A percentile compares a stretch with the other conserved stretches of the same genome.
These are phyloP conservation scores for Royoungia palumana DNA, from an alignment of 768 basidiomycete genomes.

Conservation along the genomic window DNA sequence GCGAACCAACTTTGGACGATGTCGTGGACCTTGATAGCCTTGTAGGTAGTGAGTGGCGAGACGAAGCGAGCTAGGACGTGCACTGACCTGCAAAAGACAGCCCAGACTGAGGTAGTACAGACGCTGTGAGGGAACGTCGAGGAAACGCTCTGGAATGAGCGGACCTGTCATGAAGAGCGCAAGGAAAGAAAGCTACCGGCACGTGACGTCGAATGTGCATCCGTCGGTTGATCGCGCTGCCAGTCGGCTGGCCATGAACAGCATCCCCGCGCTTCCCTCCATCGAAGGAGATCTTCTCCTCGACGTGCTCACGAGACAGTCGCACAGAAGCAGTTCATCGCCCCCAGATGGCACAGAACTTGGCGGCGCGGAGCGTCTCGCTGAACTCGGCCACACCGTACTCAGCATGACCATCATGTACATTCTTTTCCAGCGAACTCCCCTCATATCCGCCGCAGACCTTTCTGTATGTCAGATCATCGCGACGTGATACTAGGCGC, in stretches of 20 bases:
- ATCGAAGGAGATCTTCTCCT: constrained; percentile 58
- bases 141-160: constrained; percentile 67
- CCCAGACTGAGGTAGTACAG: constrained; percentile 76
- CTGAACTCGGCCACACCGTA: constrained; percentile 51
- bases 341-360: constrained; percentile 44
- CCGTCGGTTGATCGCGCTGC: constrained; percentile 4
- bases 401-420: constrained; percentile 51
- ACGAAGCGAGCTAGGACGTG: accelerated
- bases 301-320: constrained; percentile 54
- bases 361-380: constrained; percentile 59
- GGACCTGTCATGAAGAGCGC: constrained; percentile 33
- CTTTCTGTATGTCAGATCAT: constrained; percentile 39
- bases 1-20: constrained; percentile 54
- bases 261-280: constrained; percentile 47
- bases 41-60: constrained; percentile 2
- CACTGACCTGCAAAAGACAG: constrained; percentile 67
- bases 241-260: constrained; percentile 27
- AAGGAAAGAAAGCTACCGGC: constrained; percentile 1
- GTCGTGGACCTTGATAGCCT: constrained; percentile 80
- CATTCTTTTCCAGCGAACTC: constrained; percentile 45
- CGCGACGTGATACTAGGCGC: background rate
- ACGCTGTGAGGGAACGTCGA: constrained; percentile 77
- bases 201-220: constrained; percentile 13
- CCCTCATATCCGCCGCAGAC: constrained; percentile 39
- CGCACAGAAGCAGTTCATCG: constrained; percentile 30